phyloP scores from a whole-genome alignment of 1,284 basidiomycete genomes.

The Ceratobasidium sp. region DNA sequence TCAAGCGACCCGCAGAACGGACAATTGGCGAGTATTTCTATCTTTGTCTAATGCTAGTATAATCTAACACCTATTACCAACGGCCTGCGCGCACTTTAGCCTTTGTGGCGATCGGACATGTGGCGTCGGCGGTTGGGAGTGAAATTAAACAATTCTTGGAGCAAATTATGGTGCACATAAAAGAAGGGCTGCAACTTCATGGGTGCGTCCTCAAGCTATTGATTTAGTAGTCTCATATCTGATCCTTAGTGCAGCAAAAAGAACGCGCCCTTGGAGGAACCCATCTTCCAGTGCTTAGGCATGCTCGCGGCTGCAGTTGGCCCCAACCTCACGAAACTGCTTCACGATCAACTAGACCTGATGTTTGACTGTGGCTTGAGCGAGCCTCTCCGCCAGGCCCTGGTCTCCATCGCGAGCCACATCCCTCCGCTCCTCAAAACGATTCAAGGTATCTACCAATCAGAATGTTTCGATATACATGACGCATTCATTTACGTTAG shows the following conservation, averaged over 20 bases:
- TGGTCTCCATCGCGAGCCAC: slow-evolving; percentile 87
- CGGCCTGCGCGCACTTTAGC: slow-evolving; percentile 62
- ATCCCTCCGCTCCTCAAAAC: slow-evolving; percentile 93
- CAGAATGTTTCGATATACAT: slow-evolving; percentile 16
- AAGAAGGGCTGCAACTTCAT: slow-evolving; percentile 85
- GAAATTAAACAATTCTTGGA: slow-evolving; percentile 98
- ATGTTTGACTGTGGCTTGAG: slow-evolving; percentile 97
- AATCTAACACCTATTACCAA: not conserved
- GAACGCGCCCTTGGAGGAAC: slow-evolving; percentile 92
- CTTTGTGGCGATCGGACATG: slow-evolving; percentile 97
- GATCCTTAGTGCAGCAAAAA: slow-evolving; percentile 74
- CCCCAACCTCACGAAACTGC: slow-evolving; percentile 92
- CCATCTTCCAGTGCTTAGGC: slow-evolving; percentile 97
- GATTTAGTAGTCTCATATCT: slow-evolving; percentile 43
- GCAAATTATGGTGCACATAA: slow-evolving; percentile 91
- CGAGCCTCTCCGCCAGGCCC: slow-evolving; percentile 87
- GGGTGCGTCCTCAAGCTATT: slow-evolving; percentile 66
- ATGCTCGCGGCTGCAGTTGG: slow-evolving; percentile 97
- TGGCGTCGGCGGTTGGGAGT: slow-evolving; percentile 90
- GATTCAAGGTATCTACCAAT: slow-evolving; percentile 80
- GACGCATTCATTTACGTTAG: slow-evolving; percentile 59
- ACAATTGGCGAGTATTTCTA: slow-evolving; percentile 76
- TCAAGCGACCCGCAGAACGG: slow-evolving; percentile 91
- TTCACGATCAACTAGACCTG: slow-evolving; percentile 96
- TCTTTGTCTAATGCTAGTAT: slow-evolving; percentile 35